Evolutionary conservation across 1,284 basidiomycete species (phyloP).

Genomic region (Agaricales sp.): DNA sequence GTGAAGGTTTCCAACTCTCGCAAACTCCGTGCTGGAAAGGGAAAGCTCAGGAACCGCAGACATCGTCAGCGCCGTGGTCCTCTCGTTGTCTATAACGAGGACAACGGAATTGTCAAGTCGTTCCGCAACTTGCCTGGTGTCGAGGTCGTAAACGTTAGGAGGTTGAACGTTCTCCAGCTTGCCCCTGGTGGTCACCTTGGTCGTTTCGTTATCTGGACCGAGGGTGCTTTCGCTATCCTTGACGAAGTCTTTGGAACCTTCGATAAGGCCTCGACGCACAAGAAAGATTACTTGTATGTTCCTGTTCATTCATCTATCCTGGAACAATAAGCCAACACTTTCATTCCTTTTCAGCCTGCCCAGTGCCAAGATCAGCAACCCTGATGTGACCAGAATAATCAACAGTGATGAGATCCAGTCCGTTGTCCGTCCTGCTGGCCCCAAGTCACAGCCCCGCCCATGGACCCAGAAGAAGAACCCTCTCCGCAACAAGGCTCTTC

Average conservation of each 20-base stretch:
- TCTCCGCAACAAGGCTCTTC: constrained; percentile 88
- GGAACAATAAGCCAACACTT: background rate
- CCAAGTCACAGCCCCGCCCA: constrained; percentile 80
- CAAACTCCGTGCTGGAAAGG: constrained; percentile 95
- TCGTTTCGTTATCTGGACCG: constrained; percentile 99
- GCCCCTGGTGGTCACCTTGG: constrained; percentile 99
- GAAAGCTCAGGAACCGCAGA: constrained; percentile 95
- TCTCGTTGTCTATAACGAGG: constrained; percentile 95
- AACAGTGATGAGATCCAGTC: constrained; percentile 97
- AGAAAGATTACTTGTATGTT: constrained; percentile 86
- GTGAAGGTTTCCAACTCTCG: constrained; percentile 96
- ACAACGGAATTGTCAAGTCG: constrained; percentile 95
- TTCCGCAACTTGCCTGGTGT: constrained; percentile 99
- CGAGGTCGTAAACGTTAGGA: constrained; percentile 90
- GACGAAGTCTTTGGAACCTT: constrained; percentile 95
- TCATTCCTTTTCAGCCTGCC: constrained; percentile 56
- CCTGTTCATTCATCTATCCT: constrained; percentile 5
- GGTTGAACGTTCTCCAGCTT: constrained; percentile 97
- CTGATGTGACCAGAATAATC: constrained; percentile 96
- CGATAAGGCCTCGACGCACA: constrained; percentile 76
- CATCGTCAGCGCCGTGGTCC: constrained; percentile 97
- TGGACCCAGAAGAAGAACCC: constrained; percentile 99
- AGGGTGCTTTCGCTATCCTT: constrained; percentile 86
- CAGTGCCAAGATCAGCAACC: constrained; percentile 92
- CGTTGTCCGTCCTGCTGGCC: constrained; percentile 81